Base-by-base conservation (phyloP, 2,329 filamentous ascomycete species). In the Myriangium duriaei region DNA sequence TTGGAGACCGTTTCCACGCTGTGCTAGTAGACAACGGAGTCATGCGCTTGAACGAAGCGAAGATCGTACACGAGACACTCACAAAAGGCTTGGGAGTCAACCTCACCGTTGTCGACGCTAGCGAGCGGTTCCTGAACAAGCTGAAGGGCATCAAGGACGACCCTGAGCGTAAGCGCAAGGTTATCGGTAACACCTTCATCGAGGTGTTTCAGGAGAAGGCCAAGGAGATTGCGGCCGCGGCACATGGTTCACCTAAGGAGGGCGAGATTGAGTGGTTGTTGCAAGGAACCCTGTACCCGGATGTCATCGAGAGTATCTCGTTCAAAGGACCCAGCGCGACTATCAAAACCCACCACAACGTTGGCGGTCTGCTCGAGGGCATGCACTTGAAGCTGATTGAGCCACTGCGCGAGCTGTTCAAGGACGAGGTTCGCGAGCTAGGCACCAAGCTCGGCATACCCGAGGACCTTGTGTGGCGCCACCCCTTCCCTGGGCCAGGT, bases 161-260 rank as follows among this genome's bases (percentile, higher is more conserved):
- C 40, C 87, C 88, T 0, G 87, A 96, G 62, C 73, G 73, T 55
- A 95, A 94, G 70, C 72, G 87, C 39, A 94, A 93, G 64, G 78
- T 95, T 50, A 95, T 95, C 44, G 87, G 86, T 40, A 73, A 69
- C 45, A 82, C 73, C 14, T 82, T 86, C 58, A 85, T 86, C 47
- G 80, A 86, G 49, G 63, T 93, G 17, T 95, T 94, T 60, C 79
- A 94, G 58, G 67, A 77, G 42, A 79, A 86, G 56, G 86, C 82
- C 16, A 71, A 72, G 51, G 68, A 74, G 49, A 87, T 92, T 33
- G 82, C 85, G 45, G 72, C 72, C 39, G 75, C 69, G 17, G 81
- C 81, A 0, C 72, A 76, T 45, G 68, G 79, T 52, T 78, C 79
- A 0, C 59, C 68, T 1, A 68, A 70, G 38, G 76, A 76, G n/a